phyloP scores from a whole-genome alignment of 202 grass and related monocot species.

The Dendrocalamus latiflorus region DNA sequence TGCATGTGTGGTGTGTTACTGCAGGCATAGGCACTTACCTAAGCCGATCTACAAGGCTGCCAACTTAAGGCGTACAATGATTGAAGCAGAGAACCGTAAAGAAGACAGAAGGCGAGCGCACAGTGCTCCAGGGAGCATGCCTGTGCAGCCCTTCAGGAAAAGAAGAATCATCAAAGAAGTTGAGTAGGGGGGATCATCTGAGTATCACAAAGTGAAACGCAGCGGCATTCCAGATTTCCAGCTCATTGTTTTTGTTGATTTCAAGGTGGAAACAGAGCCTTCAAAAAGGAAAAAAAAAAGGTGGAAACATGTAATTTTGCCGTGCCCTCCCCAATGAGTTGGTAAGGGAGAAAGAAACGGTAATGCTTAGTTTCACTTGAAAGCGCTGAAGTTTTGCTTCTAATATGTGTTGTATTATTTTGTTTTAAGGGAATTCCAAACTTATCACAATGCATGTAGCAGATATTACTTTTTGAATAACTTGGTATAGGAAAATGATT shows the following conservation, averaged over 20 bases:
- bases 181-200: conserved; percentile 31
- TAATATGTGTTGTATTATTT: too few species aligned
- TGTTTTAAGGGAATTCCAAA: too few species aligned
- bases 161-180: conserved; percentile 90
- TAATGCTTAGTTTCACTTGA: too few species aligned
- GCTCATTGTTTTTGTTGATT: neutral
- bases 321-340: too few species aligned
- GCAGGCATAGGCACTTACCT: conserved; percentile 83
- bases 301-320: too few species aligned
- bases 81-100: conserved; percentile 72
- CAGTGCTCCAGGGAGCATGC: conserved; percentile 70
- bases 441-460: too few species aligned
- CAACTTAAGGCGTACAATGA: conserved; percentile 60
- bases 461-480: too few species aligned
- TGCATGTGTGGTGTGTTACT: neutral
- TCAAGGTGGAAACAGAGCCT: too few species aligned
- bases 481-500: too few species aligned
- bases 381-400: too few species aligned
- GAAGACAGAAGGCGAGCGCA: conserved; percentile 61
- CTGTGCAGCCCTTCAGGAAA: conserved; percentile 72
- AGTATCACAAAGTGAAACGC: neutral
- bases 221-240: neutral
- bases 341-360: too few species aligned
- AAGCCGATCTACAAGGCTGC: conserved; percentile 88
- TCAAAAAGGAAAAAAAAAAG: too few species aligned